Evolutionary conservation across 2,329 filamentous ascomycete genomes (phyloP).

Genomic region (Phoma sp.): DNA sequence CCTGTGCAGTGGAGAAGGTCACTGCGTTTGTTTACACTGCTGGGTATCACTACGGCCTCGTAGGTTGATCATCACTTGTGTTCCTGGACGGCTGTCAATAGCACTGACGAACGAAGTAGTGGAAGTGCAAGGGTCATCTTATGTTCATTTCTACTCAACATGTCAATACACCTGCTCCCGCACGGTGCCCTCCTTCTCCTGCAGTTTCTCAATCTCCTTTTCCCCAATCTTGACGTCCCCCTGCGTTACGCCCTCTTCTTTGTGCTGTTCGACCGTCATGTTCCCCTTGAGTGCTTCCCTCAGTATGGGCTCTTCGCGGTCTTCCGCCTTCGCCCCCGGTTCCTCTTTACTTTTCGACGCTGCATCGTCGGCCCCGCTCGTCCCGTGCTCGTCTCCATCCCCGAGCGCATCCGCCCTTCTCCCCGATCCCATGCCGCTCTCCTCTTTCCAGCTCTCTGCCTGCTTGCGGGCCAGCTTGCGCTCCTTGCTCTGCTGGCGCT

Average conservation of each 20-base stretch:
- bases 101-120: no score
- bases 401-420: constrained; percentile 55
- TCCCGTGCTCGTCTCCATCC: constrained; percentile 41
- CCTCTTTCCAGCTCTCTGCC: constrained; percentile 51
- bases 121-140: no score
- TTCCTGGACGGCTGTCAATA: no score
- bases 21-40: no score
- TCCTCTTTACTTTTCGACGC: neutral
- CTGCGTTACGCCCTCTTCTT: constrained; percentile 28
- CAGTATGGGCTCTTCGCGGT: constrained; percentile 30
- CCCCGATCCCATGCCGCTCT: constrained; percentile 57
- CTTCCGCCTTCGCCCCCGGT: constrained; percentile 3
- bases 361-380: constrained; percentile 27
- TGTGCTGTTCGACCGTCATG: constrained; percentile 42
- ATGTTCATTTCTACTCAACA: neutral
- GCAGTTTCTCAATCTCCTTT: constrained; percentile 37
- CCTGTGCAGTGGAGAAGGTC: no score
- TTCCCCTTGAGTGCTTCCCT: constrained; percentile 43
- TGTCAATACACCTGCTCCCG: constrained; percentile 43
- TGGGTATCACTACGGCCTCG: no score
- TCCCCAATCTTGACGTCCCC: constrained; percentile 14
- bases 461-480: constrained; percentile 43
- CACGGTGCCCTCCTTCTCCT: constrained; percentile 38
- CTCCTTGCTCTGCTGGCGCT: constrained; percentile 43
- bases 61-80: no score